Conservation (phyloP, 768 basidiomycete species). For the Collybiopsis confluens region DNA sequence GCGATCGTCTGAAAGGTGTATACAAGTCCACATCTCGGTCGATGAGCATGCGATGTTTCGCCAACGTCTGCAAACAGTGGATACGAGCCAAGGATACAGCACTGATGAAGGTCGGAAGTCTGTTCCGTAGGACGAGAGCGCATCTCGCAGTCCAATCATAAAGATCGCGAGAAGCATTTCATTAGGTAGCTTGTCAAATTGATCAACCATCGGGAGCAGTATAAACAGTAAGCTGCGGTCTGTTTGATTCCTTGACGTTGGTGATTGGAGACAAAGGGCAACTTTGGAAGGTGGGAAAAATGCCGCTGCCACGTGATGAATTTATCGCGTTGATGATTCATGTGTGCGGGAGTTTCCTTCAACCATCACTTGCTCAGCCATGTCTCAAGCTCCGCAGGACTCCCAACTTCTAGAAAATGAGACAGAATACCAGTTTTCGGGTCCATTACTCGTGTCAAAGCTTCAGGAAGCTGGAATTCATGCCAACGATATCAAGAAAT, state of each 20-base stretch:
- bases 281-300: no score
- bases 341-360: neutral
- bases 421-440: conserved; percentile 55
- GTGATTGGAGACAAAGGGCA: no score
- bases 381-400: conserved; percentile 56
- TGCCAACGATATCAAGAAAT: conserved; percentile 90
- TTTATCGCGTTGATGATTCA: neutral
- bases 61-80: conserved; percentile 25
- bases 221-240: no score
- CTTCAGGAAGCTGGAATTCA: conserved; percentile 86
- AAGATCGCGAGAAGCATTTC: conserved; percentile 14
- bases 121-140: conserved; percentile 2
- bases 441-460: conserved; percentile 82
- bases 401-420: conserved; percentile 39
- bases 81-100: conserved; percentile 14
- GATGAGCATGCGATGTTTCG: conserved; percentile 18
- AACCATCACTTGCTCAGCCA: no score
- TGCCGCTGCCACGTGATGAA: conserved; percentile 7
- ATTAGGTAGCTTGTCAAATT: conserved; percentile 9
- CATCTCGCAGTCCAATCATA: neutral
- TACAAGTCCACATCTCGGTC: conserved; percentile 26
- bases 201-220: neutral
- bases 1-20: conserved; percentile 13
- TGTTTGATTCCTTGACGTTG: no score
- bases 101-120: neutral